Evolutionary conservation across 768 basidiomycete species (phyloP), one percentile per base, ranked within the genome.

Genomic region (Hemileccinum rubropunctum): DNA sequence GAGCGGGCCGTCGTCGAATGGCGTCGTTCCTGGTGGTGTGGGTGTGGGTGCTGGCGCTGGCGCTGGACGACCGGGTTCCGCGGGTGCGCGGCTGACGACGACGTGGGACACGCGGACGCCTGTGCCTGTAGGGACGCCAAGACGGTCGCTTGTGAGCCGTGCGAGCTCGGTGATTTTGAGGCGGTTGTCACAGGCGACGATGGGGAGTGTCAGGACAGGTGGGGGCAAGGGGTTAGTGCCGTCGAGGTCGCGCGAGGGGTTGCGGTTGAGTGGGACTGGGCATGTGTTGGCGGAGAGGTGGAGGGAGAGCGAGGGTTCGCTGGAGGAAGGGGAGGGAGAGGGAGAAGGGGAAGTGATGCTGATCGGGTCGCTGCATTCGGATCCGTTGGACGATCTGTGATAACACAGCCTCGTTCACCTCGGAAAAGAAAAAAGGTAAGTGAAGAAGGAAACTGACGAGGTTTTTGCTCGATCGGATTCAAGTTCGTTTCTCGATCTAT

Each of bases 161-260:
- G 66, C 64, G 21, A 64, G 66, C 10, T 65, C 65, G 35, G 51
- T 62, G 9, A 48, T 67, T 10, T 33, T 67, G 17, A 53, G 54
- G 14, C 57, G 61, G 41, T 20, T 61, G 39, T 63, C 64, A 44
- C 56, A 53, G 41, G 57, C 63, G 48, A 58, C 53, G 18, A 42
- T 33, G 6, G 45, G 33, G 30, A 44, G 48, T 9, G 34, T 28
- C 7, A 35, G 32, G n/a, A 4, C n/a, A 34, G 4, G 2, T 17
- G 12, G 11, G n/a, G 34, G 39, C 13, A 35, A 40, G 36, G 28
- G 23, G 17, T 3, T 34, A 7, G 50, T 45, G 13, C 51, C 51
- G 3, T 39, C 50, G 35, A 46, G 27, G 28, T 33, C 50, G 14
- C 46, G 50, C 5, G 52, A 51, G 40, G 47, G 8, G 5, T 33